phyloP scores from a whole-genome alignment of 2,329 filamentous ascomycete genomes.

The Penicillium sp. region DNA sequence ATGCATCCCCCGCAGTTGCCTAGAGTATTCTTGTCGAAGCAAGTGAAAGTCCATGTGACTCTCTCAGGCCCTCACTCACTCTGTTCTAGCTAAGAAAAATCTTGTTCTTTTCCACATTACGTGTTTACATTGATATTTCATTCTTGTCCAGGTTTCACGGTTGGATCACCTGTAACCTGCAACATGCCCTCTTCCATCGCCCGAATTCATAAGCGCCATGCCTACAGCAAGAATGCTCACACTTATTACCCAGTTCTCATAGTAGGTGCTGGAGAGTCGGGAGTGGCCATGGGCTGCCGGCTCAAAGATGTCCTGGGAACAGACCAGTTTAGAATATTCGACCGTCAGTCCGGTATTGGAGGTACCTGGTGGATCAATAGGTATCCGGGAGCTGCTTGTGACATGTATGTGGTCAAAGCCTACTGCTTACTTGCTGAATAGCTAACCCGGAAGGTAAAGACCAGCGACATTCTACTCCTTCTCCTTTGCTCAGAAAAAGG shows the following conservation, averaged over 20 bases:
- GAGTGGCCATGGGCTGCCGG: conserved; percentile 60
- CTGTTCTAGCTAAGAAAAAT: too few species aligned
- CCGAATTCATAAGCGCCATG: conserved; percentile 41
- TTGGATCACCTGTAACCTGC: not conserved
- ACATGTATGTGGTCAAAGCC: conserved; percentile 42
- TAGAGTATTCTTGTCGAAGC: not conserved
- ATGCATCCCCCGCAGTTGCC: conserved; percentile 7
- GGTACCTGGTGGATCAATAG: conserved; percentile 65
- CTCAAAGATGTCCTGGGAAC: conserved; percentile 58
- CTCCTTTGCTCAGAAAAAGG: conserved; percentile 53
- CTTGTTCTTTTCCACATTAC: not conserved
- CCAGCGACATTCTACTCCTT: conserved; percentile 58
- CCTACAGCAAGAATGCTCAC: conserved; percentile 40
- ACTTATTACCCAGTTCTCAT: conserved; percentile 53
- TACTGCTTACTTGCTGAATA: not conserved
- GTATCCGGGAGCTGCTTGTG: conserved; percentile 60
- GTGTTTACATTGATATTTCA: too few species aligned
- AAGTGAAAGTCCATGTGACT: not conserved
- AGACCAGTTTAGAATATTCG: conserved; percentile 61
- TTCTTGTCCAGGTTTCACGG: not conserved
- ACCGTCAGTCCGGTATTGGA: conserved; percentile 56
- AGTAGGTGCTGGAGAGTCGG: conserved; percentile 62
- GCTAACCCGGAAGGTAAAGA: conserved; percentile 28
- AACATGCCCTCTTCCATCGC: conserved; percentile 30
- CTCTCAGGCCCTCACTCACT: not conserved